Evolutionary conservation across 306 rosid genomes (phyloP).

Genomic region (Lathyrus tuberosus): DNA sequence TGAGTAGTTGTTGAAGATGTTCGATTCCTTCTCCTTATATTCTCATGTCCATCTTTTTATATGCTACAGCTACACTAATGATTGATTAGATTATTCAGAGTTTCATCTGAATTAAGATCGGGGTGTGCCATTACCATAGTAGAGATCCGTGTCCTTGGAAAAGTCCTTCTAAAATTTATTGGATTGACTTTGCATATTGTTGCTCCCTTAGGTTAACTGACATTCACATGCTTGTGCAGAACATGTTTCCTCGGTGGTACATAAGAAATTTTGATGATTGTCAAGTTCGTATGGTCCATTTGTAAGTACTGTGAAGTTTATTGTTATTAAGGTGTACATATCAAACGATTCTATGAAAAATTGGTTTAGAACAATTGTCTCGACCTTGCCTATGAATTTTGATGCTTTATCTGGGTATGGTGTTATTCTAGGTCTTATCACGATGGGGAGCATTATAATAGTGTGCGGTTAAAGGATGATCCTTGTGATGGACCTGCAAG

Average conservation of each 20-base stretch:
- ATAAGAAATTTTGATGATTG: constrained; percentile 65
- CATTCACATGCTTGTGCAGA: constrained; percentile 50
- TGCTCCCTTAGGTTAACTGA: constrained; percentile 17
- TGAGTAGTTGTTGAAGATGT: constrained; percentile 38
- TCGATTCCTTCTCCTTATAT: constrained; percentile 17
- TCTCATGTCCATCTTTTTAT: constrained; percentile 13
- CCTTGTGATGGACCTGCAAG: constrained; percentile 73
- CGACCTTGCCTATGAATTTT: constrained; percentile 29
- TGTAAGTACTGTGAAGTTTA: constrained; percentile 60
- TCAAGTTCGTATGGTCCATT: constrained; percentile 69
- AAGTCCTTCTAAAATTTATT: constrained; percentile 22
- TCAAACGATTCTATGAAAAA: constrained; percentile 28
- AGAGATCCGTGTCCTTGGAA: constrained; percentile 20
- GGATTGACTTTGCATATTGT: constrained; percentile 14
- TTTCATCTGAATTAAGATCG: too few relatives aligned
- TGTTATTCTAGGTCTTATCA: constrained; percentile 70
- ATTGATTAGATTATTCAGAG: constrained; percentile 32
- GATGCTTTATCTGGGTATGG: constrained; percentile 22
- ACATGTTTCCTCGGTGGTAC: constrained; percentile 89
- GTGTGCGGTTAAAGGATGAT: constrained; percentile 77
- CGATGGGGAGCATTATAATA: constrained; percentile 83
- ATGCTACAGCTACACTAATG: background rate
- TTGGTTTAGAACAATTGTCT: constrained; percentile 25
- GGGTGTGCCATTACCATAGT: constrained; percentile 9
- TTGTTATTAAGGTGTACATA: constrained; percentile 24